Percentiles rank a stretch among this genome's conserved stretches.
These are phyloP conservation scores for Colletotrichum sp. DNA, from an alignment of 2,329 filamentous ascomycete genomes.

Conservation along the genomic window DNA sequence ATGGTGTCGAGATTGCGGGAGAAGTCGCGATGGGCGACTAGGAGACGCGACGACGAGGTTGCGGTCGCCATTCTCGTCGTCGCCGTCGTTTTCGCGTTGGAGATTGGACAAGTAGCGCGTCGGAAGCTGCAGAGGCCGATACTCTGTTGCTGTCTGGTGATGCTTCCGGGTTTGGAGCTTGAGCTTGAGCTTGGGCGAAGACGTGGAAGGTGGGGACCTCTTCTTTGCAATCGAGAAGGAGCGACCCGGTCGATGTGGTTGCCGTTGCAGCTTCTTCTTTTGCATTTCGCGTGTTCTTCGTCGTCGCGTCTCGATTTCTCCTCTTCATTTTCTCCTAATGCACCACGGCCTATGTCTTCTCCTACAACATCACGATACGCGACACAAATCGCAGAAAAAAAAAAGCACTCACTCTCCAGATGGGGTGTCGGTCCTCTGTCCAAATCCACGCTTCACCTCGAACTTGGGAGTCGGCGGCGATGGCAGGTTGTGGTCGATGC, in stretches of 20 bases:
- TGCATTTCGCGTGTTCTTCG: background rate
- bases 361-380: background rate
- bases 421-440: background rate
- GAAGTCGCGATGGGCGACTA: background rate
- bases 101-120: background rate
- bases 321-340: too few relatives aligned
- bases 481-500: background rate
- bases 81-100: background rate
- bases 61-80: background rate
- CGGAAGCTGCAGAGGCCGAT: background rate
- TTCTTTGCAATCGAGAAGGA: background rate
- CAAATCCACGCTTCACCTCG: background rate
- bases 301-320: background rate
- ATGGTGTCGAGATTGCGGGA: background rate
- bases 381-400: background rate
- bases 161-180: background rate
- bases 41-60: conserved; percentile 1
- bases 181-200: background rate
- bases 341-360: background rate
- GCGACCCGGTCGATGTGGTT: background rate
- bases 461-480: background rate
- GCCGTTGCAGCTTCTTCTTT: background rate
- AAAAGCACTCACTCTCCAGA: background rate
- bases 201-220: background rate
- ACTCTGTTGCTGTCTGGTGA: background rate